Percentiles rank a stretch among this genome's conserved stretches.
These are phyloP conservation scores for Ophiostoma quercus DNA, from an alignment of 2,329 filamentous ascomycete species.

Conservation along the genomic window DNA sequence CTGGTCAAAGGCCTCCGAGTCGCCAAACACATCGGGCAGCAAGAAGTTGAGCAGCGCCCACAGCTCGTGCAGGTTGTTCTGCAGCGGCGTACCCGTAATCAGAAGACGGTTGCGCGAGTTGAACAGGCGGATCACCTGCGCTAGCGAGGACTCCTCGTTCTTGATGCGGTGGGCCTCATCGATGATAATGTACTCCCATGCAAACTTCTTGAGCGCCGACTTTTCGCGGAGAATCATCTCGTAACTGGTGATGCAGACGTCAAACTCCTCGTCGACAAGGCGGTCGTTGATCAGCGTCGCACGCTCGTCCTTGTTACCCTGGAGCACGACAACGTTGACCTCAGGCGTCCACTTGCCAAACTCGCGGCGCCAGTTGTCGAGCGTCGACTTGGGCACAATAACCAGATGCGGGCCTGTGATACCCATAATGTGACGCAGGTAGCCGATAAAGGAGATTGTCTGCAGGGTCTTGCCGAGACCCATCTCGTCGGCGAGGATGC, in stretches of 20 bases:
- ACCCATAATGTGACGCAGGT: slow-evolving; percentile 82
- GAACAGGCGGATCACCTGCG: slow-evolving; percentile 94
- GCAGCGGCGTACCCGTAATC: slow-evolving; percentile 92
- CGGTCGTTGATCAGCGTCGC: slow-evolving; percentile 82
- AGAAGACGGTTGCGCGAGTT: slow-evolving; percentile 90
- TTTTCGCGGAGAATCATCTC: slow-evolving; percentile 98
- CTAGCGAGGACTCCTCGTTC: slow-evolving; percentile 95
- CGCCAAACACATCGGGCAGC: slow-evolving; percentile 95
- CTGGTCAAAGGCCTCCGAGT: slow-evolving; percentile 92
- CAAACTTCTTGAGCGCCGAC: slow-evolving; percentile 89
- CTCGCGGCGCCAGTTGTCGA: slow-evolving; percentile 98
- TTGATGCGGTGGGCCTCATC: slow-evolving; percentile 98
- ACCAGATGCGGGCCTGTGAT: slow-evolving; percentile 89
- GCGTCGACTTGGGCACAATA: slow-evolving; percentile 89
- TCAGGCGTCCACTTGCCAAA: slow-evolving; percentile 93
- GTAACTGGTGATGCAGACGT: slow-evolving; percentile 97
- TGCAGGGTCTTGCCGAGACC: slow-evolving; percentile 95
- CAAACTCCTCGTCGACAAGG: slow-evolving; percentile 90
- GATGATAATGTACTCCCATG: slow-evolving; percentile 99
- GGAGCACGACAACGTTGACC: slow-evolving; percentile 86
- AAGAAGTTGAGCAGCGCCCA: slow-evolving; percentile 98
- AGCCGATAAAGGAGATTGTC: slow-evolving; percentile 94
- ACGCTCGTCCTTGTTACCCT: slow-evolving; percentile 92
- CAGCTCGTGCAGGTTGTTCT: slow-evolving; percentile 96
- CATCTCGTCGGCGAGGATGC: slow-evolving; percentile 98